Percentiles rank a stretch among this genome's conserved stretches.
phyloP scores from a whole-genome alignment of 2,329 filamentous ascomycete species.

The Phialophora tarda region DNA sequence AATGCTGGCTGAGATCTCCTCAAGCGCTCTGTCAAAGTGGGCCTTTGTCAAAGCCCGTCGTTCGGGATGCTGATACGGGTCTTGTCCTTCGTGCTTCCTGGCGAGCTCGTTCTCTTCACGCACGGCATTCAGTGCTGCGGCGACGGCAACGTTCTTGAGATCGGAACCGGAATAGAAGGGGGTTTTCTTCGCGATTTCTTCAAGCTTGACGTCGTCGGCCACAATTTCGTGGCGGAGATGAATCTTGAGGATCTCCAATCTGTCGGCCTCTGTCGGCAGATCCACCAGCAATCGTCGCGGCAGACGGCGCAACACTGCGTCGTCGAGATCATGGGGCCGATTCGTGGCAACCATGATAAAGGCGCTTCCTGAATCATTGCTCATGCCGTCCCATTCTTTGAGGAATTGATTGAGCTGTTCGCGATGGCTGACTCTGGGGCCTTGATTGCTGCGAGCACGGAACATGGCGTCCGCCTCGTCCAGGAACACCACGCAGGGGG shows the following conservation, averaged over 20 bases:
- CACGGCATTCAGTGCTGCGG: constrained; percentile 57
- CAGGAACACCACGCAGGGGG: constrained; percentile 92
- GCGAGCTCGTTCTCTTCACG: constrained; percentile 52
- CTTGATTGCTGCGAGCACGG: constrained; percentile 70
- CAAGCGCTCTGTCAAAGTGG: constrained; percentile 85
- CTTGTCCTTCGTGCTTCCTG: constrained; percentile 33
- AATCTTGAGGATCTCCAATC: constrained; percentile 56
- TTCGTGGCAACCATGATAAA: constrained; percentile 99
- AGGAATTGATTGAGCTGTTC: constrained; percentile 97
- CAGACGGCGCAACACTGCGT: constrained; percentile 58
- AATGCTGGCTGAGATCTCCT: constrained; percentile 89
- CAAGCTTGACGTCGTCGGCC: constrained; percentile 50
- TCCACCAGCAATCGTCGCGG: constrained; percentile 57
- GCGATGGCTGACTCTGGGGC: constrained; percentile 73
- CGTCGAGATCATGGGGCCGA: constrained; percentile 88
- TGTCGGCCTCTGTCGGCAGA: constrained; percentile 53
- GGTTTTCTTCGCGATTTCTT: constrained; percentile 52
- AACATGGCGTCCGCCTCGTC: constrained; percentile 96
- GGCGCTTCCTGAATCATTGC: constrained; percentile 67
- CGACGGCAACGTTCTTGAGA: constrained; percentile 58
- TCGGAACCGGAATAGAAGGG: constrained; percentile 59
- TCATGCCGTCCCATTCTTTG: constrained; percentile 95
- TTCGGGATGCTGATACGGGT: constrained; percentile 67
- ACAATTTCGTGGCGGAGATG: constrained; percentile 56
- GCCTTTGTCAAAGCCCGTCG: constrained; percentile 67